Percentiles rank a stretch among this genome's conserved stretches.
Conservation (phyloP, 164 flowering plant genomes). For the Tetracentron sinense region DNA sequence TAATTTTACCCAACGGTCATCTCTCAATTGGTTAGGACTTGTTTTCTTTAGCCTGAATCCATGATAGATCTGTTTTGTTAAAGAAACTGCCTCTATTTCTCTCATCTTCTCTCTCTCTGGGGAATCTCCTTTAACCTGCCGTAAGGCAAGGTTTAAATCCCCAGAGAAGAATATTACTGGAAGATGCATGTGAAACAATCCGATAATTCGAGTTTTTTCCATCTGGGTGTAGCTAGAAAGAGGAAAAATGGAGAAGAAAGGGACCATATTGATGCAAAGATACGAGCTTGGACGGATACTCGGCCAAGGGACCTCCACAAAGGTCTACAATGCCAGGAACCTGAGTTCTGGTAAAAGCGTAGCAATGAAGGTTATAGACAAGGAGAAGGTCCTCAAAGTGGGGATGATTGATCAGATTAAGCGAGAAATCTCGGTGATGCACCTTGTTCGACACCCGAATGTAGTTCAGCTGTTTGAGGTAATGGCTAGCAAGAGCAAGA, state of each 20-base stretch:
- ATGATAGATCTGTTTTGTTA: too few relatives aligned
- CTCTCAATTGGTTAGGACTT: too few relatives aligned
- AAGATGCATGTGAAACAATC: too few relatives aligned
- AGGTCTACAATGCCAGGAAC: conserved; percentile 34
- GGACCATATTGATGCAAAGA: conserved; percentile 22
- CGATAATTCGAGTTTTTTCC: too few relatives aligned
- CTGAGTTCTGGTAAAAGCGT: conserved; percentile 26
- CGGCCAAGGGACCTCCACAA: conserved; percentile 38
- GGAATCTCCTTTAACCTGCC: too few relatives aligned
- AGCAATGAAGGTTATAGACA: conserved; percentile 37
- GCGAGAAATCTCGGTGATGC: conserved; percentile 38
- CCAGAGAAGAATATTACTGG: too few relatives aligned
- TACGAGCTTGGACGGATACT: conserved; percentile 38
- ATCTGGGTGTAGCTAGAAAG: background rate
- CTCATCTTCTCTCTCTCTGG: too few relatives aligned
- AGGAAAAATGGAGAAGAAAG: conserved; percentile 31
- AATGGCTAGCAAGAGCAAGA: conserved; percentile 36
- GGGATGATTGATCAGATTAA: conserved; percentile 38
- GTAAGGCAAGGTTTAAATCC: too few relatives aligned
- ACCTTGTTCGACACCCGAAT: conserved; percentile 30
- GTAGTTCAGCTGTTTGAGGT: conserved; percentile 34
- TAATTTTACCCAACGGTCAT: too few relatives aligned
- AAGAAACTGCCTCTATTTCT: too few relatives aligned
- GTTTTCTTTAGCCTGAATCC: too few relatives aligned
- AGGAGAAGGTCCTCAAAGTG: conserved; percentile 26